Percentiles rank a stretch among this genome's conserved stretches.
Conservation (phyloP, 1,139 yeast genomes). For the Sugiyamaella japonica region DNA sequence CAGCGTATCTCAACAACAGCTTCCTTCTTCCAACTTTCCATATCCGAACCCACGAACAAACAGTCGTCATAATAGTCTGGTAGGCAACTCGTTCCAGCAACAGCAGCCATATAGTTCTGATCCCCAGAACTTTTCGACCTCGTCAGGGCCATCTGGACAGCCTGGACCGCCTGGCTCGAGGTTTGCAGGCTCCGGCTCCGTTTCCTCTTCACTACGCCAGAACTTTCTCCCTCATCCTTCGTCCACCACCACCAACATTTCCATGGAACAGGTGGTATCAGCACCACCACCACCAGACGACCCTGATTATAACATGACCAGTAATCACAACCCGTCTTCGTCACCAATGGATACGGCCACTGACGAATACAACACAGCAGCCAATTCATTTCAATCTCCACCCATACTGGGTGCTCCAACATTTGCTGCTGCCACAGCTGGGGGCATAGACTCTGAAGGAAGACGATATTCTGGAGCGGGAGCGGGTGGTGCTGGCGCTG, state of each 20-base stretch:
- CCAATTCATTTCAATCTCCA: conserved; percentile 19
- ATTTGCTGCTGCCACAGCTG: conserved; percentile 10
- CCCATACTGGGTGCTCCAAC: conserved; percentile 20
- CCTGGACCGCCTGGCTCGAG: conserved; percentile 6
- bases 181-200: neutral
- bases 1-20: conserved; percentile 5
- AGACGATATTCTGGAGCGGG: conserved; percentile 32
- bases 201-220: conserved; percentile 22
- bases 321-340: conserved; percentile 7
- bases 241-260: conserved; percentile 34
- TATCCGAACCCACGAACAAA: conserved; percentile 25
- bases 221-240: conserved; percentile 34
- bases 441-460: conserved; percentile 18
- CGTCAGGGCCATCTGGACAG: conserved; percentile 10
- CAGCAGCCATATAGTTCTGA: conserved; percentile 24
- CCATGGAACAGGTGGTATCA: conserved; percentile 34
- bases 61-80: conserved; percentile 22
- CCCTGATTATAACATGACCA: neutral
- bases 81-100: conserved; percentile 12
- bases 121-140: conserved; percentile 23
- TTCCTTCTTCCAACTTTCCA: conserved; percentile 23
- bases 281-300: conserved; percentile 27
- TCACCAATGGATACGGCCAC: conserved; percentile 20
- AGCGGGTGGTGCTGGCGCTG: conserved; percentile 31
- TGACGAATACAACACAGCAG: conserved; percentile 7